Evolutionary conservation across 495 filamentous ascomycete genomes (phyloP).

Genomic region (Penicillium pancosmium): DNA sequence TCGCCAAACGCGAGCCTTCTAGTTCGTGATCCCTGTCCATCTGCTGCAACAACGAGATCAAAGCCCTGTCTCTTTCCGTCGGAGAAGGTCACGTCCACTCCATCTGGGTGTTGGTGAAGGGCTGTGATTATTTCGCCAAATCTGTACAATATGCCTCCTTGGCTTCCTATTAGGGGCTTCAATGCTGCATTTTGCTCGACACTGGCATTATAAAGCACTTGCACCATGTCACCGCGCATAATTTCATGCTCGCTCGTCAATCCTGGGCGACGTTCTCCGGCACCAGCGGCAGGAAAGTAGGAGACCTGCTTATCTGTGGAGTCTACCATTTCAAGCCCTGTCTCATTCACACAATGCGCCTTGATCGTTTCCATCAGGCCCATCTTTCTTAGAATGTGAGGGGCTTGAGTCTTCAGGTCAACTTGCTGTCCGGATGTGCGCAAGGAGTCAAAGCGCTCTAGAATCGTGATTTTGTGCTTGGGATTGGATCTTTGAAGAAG

Average conservation of each 20-base stretch:
- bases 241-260: conserved; percentile 52
- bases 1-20: conserved; percentile 33
- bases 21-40: conserved; percentile 49
- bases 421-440: conserved; percentile 7
- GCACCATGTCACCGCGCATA: conserved; percentile 47
- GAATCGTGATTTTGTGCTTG: conserved; percentile 9
- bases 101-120: conserved; percentile 17
- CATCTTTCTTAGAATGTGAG: conserved; percentile 8
- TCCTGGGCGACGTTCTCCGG: conserved; percentile 14
- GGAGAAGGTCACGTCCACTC: conserved; percentile 39
- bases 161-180: background rate
- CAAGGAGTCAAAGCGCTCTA: conserved; percentile 6
- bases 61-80: conserved; percentile 36
- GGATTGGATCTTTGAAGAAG: conserved; percentile 11
- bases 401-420: conserved; percentile 6
- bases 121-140: conserved; percentile 32
- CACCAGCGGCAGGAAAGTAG: conserved; percentile 6
- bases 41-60: conserved; percentile 54
- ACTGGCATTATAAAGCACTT: conserved; percentile 37
- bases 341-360: conserved; percentile 2
- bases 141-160: conserved; percentile 17
- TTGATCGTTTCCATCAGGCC: conserved; percentile 5
- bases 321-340: conserved; percentile 10
- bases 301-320: conserved; percentile 1
- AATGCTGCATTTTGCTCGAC: conserved; percentile 8